phyloP scores from a whole-genome alignment of 495 filamentous ascomycete genomes.

The Penicillium canariense region DNA sequence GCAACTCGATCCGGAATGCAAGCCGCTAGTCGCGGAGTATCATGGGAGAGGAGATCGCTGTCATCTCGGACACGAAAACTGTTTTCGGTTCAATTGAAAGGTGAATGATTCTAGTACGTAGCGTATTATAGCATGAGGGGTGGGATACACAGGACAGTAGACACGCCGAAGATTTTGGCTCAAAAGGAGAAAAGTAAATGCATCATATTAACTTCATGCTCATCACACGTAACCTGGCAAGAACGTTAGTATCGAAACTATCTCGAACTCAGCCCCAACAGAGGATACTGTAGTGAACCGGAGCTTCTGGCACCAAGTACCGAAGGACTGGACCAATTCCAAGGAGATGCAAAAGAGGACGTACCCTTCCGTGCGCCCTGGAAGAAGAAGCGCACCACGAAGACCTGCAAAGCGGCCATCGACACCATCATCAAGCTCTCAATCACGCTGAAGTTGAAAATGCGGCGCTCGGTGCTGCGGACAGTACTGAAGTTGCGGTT shows the following conservation, averaged over 20 bases:
- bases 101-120: slow-evolving; percentile 20
- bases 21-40: neutral
- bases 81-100: slow-evolving; percentile 11
- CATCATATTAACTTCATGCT: slow-evolving; percentile 38
- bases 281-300: too few species aligned
- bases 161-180: slow-evolving; percentile 19
- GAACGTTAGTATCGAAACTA: neutral
- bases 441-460: slow-evolving; percentile 96
- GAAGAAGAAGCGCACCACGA: slow-evolving; percentile 98
- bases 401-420: slow-evolving; percentile 97
- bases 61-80: slow-evolving; percentile 12
- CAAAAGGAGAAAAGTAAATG: slow-evolving; percentile 27
- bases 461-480: slow-evolving; percentile 87
- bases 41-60: slow-evolving; percentile 1
- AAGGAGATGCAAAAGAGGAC: slow-evolving; percentile 21
- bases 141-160: slow-evolving; percentile 11
- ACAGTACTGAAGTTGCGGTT: slow-evolving; percentile 99
- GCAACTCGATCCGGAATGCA: neutral
- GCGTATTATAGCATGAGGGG: slow-evolving; percentile 19
- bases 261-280: slow-evolving; percentile 1
- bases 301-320: too few species aligned
- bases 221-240: slow-evolving; percentile 42
- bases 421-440: slow-evolving; percentile 89
- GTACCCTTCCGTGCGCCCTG: slow-evolving; percentile 78
- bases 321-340: too few species aligned